phyloP scores from a whole-genome alignment of 2,329 filamentous ascomycete genomes.

The Pseudopithomyces maydicus region DNA sequence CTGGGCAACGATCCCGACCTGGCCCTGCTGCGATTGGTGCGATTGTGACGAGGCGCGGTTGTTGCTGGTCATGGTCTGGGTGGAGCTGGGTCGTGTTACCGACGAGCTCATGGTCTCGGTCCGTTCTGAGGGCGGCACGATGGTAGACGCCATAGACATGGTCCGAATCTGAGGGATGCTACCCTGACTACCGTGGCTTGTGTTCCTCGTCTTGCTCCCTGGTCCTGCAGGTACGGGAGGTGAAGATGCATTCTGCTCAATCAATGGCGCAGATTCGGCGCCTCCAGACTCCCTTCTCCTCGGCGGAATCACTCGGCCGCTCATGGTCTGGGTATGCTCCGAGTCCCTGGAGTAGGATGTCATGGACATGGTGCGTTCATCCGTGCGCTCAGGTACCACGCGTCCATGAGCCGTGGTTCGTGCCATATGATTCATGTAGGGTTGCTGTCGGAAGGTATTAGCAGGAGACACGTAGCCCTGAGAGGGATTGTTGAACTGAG shows the following conservation, averaged over 20 bases:
- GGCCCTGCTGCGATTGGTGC: slow-evolving; percentile 48
- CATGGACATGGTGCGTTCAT: slow-evolving; percentile 96
- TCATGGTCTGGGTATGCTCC: slow-evolving; percentile 86
- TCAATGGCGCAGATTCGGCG: slow-evolving; percentile 23
- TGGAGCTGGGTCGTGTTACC: slow-evolving; percentile 51
- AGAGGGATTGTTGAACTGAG: slow-evolving; percentile 67
- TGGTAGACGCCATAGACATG: slow-evolving; percentile 92
- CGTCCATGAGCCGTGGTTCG: slow-evolving; percentile 90
- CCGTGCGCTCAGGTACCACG: slow-evolving; percentile 86
- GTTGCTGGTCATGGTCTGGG: slow-evolving; percentile 33
- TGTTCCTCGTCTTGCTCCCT: slow-evolving; percentile 39
- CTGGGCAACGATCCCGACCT: slow-evolving; percentile 58
- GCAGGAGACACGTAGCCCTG: slow-evolving; percentile 61
- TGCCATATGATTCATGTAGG: slow-evolving; percentile 70
- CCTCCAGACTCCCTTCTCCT: slow-evolving; percentile 64
- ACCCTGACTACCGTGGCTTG: slow-evolving; percentile 46
- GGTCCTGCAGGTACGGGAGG: slow-evolving; percentile 30
- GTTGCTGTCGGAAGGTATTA: slow-evolving; percentile 78
- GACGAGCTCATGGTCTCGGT: slow-evolving; percentile 60
- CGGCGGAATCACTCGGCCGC: slow-evolving; percentile 86
- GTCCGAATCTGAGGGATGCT: slow-evolving; percentile 61
- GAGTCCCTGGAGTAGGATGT: slow-evolving; percentile 78
- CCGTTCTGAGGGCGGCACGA: slow-evolving; percentile 68
- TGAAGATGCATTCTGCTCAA: slow-evolving; percentile 26
- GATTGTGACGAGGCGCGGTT: slow-evolving; percentile 53